These are phyloP conservation scores for Phialemoniopsis sp. DNA, from an alignment of 2,329 filamentous ascomycete genomes.

Conservation along the genomic window DNA sequence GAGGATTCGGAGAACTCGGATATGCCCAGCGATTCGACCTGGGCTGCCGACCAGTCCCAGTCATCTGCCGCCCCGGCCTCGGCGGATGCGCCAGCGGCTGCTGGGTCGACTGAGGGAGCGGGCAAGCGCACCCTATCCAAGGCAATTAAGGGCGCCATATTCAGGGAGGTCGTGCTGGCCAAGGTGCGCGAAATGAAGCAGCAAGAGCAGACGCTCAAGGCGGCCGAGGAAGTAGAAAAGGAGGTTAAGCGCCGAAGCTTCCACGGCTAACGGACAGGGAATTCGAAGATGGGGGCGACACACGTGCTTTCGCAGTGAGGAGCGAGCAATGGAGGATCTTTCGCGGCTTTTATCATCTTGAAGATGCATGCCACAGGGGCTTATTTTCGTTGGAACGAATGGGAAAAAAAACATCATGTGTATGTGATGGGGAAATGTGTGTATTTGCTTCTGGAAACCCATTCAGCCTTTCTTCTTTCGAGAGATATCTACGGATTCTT, in stretches of 20 bases:
- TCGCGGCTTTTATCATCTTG: no score
- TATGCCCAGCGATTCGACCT: constrained; percentile 59
- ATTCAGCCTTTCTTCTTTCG: no score
- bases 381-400: no score
- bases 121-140: constrained; percentile 39
- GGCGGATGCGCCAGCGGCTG: background rate
- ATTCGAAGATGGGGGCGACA: no score
- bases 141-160: constrained; percentile 66
- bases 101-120: no score
- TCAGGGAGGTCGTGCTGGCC: constrained; percentile 88
- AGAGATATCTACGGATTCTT: no score
- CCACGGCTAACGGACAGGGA: constrained; percentile 11
- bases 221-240: constrained; percentile 55
- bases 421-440: no score
- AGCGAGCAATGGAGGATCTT: no score
- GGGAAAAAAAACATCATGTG: no score
- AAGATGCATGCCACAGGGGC: no score
- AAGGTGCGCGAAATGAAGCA: constrained; percentile 93
- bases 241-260: constrained; percentile 29
- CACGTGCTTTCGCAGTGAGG: no score
- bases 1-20: constrained; percentile 71
- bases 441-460: no score
- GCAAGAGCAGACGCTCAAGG: constrained; percentile 69
- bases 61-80: background rate
- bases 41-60: constrained; percentile 45